Evolutionary conservation across 2,329 filamentous ascomycete genomes (phyloP).

Genomic region (Periconia macrospinosa): DNA sequence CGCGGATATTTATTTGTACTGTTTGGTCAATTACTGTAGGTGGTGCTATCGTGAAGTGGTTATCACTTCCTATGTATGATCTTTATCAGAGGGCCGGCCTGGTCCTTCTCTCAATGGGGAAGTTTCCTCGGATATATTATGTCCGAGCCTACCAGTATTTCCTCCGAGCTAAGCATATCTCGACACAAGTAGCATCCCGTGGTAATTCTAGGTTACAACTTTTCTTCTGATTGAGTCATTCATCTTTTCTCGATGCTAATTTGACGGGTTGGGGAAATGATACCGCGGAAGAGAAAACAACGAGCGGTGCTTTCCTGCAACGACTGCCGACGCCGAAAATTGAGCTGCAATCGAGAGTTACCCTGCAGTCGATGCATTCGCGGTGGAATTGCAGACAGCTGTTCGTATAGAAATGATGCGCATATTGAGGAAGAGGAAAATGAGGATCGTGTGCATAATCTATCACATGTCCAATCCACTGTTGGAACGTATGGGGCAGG

Average conservation of each 20-base stretch:
- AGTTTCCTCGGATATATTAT: neutral
- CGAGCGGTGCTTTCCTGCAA: conserved; percentile 46
- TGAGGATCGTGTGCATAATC: neutral
- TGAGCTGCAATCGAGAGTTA: conserved; percentile 45
- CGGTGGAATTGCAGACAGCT: conserved; percentile 39
- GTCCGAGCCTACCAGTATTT: neutral
- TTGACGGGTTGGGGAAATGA: neutral
- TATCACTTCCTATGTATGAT: neutral
- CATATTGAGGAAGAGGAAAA: conserved; percentile 10
- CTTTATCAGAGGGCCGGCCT: neutral
- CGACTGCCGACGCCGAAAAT: conserved; percentile 45
- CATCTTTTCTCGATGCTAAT: too few species aligned
- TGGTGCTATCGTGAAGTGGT: too few species aligned
- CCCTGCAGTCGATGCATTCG: conserved; percentile 46
- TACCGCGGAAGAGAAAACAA: conserved; percentile 15
- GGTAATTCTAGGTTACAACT: too few species aligned
- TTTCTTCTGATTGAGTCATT: too few species aligned
- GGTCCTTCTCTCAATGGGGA: neutral
- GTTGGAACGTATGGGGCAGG: neutral
- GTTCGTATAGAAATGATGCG: conserved; percentile 33
- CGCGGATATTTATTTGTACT: too few species aligned
- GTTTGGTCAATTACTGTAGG: too few species aligned
- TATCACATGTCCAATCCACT: neutral
- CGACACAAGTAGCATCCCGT: neutral
- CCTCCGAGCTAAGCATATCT: neutral